These are phyloP conservation scores for Nicotiana paniculata DNA, from an alignment of 257 asterid species.

Conservation along the genomic window DNA sequence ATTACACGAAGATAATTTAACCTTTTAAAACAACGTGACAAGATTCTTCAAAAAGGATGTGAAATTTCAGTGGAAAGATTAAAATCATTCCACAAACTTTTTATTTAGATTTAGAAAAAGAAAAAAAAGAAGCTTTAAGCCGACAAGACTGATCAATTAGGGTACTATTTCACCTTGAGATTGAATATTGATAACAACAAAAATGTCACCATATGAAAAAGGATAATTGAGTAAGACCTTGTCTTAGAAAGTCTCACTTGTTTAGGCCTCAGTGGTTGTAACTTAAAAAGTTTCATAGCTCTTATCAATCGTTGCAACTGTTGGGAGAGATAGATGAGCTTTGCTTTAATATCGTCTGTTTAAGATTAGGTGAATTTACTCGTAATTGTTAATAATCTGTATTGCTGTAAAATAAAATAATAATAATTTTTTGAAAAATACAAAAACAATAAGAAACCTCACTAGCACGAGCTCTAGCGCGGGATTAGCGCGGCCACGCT, in stretches of 20 bases:
- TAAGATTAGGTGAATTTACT: not conserved
- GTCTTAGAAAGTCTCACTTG: not conserved
- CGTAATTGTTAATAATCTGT: not conserved
- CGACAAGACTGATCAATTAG: conserved; percentile 12
- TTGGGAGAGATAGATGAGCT: not conserved
- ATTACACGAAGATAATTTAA: too few species aligned
- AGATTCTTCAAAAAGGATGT: not conserved
- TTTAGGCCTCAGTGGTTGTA: not conserved
- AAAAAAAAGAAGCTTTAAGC: not conserved
- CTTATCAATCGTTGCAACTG: not conserved
- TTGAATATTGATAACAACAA: not conserved
- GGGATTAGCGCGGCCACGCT: too few species aligned
- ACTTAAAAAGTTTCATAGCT: not conserved
- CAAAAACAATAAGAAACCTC: too few species aligned
- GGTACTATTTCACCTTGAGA: not conserved
- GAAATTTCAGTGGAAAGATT: not conserved
- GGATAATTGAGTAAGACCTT: not conserved
- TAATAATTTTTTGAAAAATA: too few species aligned
- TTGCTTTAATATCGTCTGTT: not conserved
- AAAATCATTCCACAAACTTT: not conserved
- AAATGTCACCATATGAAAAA: not conserved
- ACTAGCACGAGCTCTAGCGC: too few species aligned
- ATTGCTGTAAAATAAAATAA: too few species aligned
- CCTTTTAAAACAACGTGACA: conserved; percentile 14
- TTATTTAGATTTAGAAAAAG: not conserved